These are phyloP conservation scores for Xerophyta viscosa DNA, from an alignment of 106 monocot species.

Conservation along the genomic window DNA sequence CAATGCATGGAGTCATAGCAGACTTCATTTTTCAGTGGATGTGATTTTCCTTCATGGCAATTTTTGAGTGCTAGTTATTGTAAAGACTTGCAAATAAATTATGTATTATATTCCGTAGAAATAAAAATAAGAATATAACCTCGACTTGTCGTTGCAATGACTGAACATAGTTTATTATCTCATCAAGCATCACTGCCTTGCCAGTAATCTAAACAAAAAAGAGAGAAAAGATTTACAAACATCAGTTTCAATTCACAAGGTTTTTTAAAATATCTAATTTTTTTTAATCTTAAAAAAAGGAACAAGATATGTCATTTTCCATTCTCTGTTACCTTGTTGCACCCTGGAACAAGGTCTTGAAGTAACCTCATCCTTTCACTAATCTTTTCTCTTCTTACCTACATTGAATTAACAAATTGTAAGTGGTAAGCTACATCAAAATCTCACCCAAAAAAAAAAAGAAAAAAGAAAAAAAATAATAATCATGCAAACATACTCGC, in stretches of 20 bases:
- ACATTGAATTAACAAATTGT: background rate
- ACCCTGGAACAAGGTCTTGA: conserved; percentile 93
- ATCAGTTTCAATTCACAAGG: too few relatives aligned
- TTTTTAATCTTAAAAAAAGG: background rate
- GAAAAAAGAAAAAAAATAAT: background rate
- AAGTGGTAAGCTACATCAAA: background rate
- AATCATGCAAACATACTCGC: conserved; percentile 32
- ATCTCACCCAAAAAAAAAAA: background rate
- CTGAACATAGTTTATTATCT: conserved; percentile 71
- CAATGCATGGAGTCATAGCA: too few relatives aligned
- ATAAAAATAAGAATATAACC: conserved; percentile 15
- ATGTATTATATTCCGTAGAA: background rate
- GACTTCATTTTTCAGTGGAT: too few relatives aligned
- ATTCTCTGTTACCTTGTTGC: conserved; percentile 52
- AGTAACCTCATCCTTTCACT: conserved; percentile 89
- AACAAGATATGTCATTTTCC: too few relatives aligned
- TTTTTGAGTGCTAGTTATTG: too few relatives aligned
- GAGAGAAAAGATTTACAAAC: too few relatives aligned
- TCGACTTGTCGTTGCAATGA: conserved; percentile 43
- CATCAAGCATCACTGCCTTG: conserved; percentile 74
- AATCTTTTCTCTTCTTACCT: conserved; percentile 90
- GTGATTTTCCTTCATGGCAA: too few relatives aligned
- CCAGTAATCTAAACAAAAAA: conserved; percentile 44
- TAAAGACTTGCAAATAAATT: too few relatives aligned
- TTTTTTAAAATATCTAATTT: too few relatives aligned